These are phyloP conservation scores for Dothistroma septosporum DNA, from an alignment of 2,329 filamentous ascomycete genomes.

Conservation along the genomic window DNA sequence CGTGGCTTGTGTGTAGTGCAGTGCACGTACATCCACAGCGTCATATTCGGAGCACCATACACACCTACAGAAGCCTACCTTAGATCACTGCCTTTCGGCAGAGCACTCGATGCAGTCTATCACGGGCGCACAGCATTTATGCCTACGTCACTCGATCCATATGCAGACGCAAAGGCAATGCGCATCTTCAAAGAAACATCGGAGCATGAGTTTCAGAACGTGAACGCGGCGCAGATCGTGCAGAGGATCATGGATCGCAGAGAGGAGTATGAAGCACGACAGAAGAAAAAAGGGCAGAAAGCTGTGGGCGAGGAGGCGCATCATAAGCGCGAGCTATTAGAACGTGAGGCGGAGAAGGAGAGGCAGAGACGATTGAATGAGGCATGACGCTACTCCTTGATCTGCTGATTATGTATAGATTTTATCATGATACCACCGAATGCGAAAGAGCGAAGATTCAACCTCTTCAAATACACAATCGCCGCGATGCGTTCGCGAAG, in stretches of 20 bases:
- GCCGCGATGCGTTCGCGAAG: not conserved
- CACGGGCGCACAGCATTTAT: slow-evolving; percentile 96
- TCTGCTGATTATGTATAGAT: slow-evolving; percentile 6
- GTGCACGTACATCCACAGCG: slow-evolving; percentile 85
- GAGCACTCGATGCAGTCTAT: slow-evolving; percentile 70
- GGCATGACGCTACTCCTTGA: not conserved
- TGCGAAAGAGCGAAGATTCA: slow-evolving; percentile 8
- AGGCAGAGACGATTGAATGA: slow-evolving; percentile 3
- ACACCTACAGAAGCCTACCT: slow-evolving; percentile 77
- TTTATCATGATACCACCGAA: not conserved
- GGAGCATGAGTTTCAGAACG: slow-evolving; percentile 72
- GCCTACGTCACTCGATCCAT: slow-evolving; percentile 56
- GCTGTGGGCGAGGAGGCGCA: slow-evolving; percentile 62
- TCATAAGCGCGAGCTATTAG: slow-evolving; percentile 13
- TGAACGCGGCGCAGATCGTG: slow-evolving; percentile 91
- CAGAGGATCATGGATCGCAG: slow-evolving; percentile 82
- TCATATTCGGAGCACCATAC: slow-evolving; percentile 88
- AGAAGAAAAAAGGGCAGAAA: slow-evolving; percentile 86
- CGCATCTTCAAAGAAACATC: slow-evolving; percentile 79
- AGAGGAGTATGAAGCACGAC: slow-evolving; percentile 83
- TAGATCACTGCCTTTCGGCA: slow-evolving; percentile 60
- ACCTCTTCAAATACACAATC: slow-evolving; percentile 1
- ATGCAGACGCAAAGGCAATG: slow-evolving; percentile 73
- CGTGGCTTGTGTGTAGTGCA: slow-evolving; percentile 91
- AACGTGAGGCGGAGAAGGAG: slow-evolving; percentile 7